Evolutionary conservation across 164 flowering plant species (phyloP), one percentile per base, ranked within the genome.

Genomic region (Pachysandra terminalis): DNA sequence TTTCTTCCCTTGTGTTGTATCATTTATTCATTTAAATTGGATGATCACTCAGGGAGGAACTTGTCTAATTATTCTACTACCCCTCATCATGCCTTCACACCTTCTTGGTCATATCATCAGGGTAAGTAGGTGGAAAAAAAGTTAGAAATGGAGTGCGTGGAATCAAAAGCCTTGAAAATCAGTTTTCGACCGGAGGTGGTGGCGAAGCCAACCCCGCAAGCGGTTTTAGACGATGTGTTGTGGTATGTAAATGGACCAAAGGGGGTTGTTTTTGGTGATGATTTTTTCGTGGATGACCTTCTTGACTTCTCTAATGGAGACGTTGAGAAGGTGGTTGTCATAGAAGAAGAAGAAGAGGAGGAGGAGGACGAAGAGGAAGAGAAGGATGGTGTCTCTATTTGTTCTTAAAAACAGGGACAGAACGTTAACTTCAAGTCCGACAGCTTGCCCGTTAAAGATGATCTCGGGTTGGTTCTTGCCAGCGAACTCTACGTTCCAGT

Each of bases 231-330:
- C 0, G 89, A 81, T 45, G 22, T 59, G 1, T 59, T 41, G 62
- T 59, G 57, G n/a, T n/a, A n/a, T 58, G 56, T 67, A 1, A 73
- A 53, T 45, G 72, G 69, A 22, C 45, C 48, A 0, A 71, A 63
- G 41, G 74, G 66, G 14, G 78, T 68, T 9, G n/a, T n/a, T n/a
- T n/a, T 71, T 19, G 72, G 68, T 1, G 91, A 91, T 2, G 95
- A 89, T 40, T 86, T 87, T 21, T 80, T 81, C 5, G 86, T 89
- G 0, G 97, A 91, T 21, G 90, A 81, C 55, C 75, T 91, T 25
- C 82, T 89, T 1, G 90, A 91, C 69, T 81, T 91, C 59, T 78
- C 89, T 10, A 80, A 83, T 17, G 86, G 70, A 13, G 83, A 86
- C 27, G 72, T 70, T 37, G n/a, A n/a, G n/a, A n/a, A n/a, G n/a